phyloP scores from a whole-genome alignment of 352 stramenopile species.

The Phytopythium montanum region DNA sequence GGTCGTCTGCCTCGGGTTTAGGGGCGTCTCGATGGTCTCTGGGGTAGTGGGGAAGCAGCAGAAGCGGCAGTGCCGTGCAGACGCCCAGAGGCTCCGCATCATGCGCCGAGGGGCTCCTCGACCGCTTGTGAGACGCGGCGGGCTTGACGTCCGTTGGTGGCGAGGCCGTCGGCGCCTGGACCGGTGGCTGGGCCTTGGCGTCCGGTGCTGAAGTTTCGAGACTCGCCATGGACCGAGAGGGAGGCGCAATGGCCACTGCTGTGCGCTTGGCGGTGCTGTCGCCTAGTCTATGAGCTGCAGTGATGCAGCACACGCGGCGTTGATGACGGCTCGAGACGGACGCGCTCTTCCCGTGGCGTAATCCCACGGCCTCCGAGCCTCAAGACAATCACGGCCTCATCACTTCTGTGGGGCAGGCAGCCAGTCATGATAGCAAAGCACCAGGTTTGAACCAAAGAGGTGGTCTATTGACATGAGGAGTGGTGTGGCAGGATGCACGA shows the following conservation, averaged over 20 bases:
- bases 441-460: no score
- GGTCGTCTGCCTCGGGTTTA: background rate
- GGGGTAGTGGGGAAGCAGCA: background rate
- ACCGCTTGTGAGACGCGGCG: background rate
- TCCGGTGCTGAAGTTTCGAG: background rate
- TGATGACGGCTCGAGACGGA: background rate
- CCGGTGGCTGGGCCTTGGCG: background rate
- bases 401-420: no score
- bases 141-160: background rate
- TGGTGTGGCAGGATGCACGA: no score
- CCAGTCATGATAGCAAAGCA: no score
- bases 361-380: no score
- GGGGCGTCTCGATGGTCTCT: no score
- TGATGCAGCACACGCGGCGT: background rate
- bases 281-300: no score
- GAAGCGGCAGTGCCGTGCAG: background rate
- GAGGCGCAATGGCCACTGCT: no score
- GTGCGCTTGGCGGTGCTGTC: background rate
- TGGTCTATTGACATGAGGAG: no score
- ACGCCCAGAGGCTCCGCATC: no score
- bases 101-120: background rate
- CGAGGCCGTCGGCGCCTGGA: background rate
- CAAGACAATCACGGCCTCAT: no score
- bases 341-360: background rate
- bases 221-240: background rate